Evolutionary conservation across 345 rosid species (phyloP).

Genomic region (Gossypioides kirkii): DNA sequence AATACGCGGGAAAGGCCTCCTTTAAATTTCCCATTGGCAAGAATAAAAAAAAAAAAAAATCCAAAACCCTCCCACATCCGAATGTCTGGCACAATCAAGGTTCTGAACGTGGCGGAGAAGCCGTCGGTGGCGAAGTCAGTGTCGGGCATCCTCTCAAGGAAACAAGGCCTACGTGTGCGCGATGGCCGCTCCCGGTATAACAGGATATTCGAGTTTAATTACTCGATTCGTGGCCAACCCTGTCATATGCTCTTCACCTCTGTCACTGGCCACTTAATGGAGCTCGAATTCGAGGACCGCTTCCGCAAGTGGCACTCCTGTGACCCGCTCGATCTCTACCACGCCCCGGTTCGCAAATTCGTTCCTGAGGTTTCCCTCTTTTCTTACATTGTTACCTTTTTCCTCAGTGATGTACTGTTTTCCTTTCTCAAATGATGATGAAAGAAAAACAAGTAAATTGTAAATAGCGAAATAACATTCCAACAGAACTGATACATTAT

Average conservation of each 20-base stretch:
- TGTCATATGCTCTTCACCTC: conserved; percentile 93
- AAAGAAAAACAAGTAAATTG: background rate
- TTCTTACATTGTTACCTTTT: too few relatives aligned
- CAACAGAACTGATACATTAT: background rate
- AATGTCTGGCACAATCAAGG: conserved; percentile 55
- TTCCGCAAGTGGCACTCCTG: conserved; percentile 96
- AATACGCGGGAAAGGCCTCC: background rate
- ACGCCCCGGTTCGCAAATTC: conserved; percentile 67
- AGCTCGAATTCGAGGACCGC: conserved; percentile 85
- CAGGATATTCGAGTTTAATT: conserved; percentile 87
- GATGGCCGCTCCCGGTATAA: conserved; percentile 94
- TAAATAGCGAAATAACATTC: background rate
- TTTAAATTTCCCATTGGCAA: background rate
- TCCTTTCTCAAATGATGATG: background rate
- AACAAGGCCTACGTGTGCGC: conserved; percentile 55
- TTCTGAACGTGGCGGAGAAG: conserved; percentile 93
- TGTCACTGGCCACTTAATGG: conserved; percentile 94
- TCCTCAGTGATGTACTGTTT: background rate
- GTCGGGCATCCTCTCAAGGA: conserved; percentile 62
- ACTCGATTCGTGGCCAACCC: conserved; percentile 66
- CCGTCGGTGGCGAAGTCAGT: conserved; percentile 99
- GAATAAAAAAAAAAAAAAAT: too few relatives aligned
- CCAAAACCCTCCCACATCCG: background rate
- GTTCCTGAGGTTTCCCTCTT: conserved; percentile 65
- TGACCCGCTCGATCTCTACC: conserved; percentile 82